phyloP scores from a whole-genome alignment of 1,284 basidiomycete species.

The Ceratobasidium sp. region DNA sequence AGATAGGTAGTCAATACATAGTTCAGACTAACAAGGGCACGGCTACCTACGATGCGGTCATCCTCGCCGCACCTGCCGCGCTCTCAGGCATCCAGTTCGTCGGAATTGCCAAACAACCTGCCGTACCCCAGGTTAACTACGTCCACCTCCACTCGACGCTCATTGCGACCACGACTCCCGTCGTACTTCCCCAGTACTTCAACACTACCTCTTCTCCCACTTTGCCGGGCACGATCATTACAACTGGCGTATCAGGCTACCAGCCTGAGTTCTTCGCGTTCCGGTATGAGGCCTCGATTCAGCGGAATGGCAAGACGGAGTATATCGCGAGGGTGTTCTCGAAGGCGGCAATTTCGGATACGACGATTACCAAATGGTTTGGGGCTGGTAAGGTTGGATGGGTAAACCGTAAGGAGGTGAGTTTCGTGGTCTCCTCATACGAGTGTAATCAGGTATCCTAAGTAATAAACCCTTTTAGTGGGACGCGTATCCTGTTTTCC shows the following conservation, averaged over 20 bases:
- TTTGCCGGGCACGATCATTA: slow-evolving; percentile 80
- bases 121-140: slow-evolving; percentile 62
- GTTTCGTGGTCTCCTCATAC: neutral
- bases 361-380: slow-evolving; percentile 78
- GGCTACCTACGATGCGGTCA: slow-evolving; percentile 72
- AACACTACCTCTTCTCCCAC: slow-evolving; percentile 63
- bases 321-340: slow-evolving; percentile 94
- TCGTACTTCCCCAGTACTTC: slow-evolving; percentile 81
- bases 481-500: slow-evolving; percentile 82
- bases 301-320: slow-evolving; percentile 59
- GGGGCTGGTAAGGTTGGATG: slow-evolving; percentile 77
- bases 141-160: slow-evolving; percentile 91
- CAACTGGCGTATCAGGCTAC: slow-evolving; percentile 69
- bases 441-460: neutral
- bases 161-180: slow-evolving; percentile 79
- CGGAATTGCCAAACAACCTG: slow-evolving; percentile 25
- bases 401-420: slow-evolving; percentile 82
- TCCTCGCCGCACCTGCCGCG: slow-evolving; percentile 84
- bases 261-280: slow-evolving; percentile 90
- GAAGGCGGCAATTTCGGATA: slow-evolving; percentile 71
- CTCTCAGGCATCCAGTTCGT: slow-evolving; percentile 65
- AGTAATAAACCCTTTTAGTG: slow-evolving; percentile 63
- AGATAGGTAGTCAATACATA: slow-evolving; percentile 15
- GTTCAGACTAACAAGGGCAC: slow-evolving; percentile 5
- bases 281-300: slow-evolving; percentile 78